These are phyloP conservation scores for Westerdykella sp. DNA, from an alignment of 2,329 filamentous ascomycete genomes.

Conservation along the genomic window DNA sequence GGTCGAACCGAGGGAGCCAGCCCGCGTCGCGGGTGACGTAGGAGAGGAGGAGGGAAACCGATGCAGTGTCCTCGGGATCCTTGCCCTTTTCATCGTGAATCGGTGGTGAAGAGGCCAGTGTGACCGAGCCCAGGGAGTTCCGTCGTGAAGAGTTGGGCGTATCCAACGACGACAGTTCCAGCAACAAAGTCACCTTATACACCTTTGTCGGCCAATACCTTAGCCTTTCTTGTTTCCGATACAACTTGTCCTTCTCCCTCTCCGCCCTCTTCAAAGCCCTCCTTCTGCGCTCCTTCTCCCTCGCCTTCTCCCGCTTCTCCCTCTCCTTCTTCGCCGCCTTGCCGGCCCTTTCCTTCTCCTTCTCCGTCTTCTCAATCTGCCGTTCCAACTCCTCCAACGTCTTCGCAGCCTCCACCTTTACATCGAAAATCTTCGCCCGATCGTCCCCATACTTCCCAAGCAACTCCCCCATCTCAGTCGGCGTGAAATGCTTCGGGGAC, in stretches of 20 bases:
- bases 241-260: slow-evolving; percentile 21
- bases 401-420: slow-evolving; percentile 16
- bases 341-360: slow-evolving; percentile 17
- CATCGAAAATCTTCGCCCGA: slow-evolving; percentile 20
- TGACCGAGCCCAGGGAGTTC: slow-evolving; percentile 21
- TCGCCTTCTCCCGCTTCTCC: slow-evolving; percentile 20
- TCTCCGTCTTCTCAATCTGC: slow-evolving; percentile 19
- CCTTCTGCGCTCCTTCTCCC: slow-evolving; percentile 13
- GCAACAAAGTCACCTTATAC: slow-evolving; percentile 32
- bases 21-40: slow-evolving; percentile 55
- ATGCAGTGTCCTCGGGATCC: not conserved
- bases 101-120: slow-evolving; percentile 4
- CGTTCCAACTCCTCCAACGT: slow-evolving; percentile 21
- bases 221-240: slow-evolving; percentile 26
- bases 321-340: slow-evolving; percentile 22
- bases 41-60: slow-evolving; percentile 44
- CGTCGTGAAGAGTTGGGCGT: slow-evolving; percentile 24
- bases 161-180: slow-evolving; percentile 29
- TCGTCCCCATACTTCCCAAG: slow-evolving; percentile 31
- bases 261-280: slow-evolving; percentile 11
- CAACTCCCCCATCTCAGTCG: slow-evolving; percentile 29
- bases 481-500: slow-evolving; percentile 22
- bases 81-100: slow-evolving; percentile 1
- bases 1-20: slow-evolving; percentile 58
- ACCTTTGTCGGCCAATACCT: slow-evolving; percentile 36